These are phyloP conservation scores for Calonectria pseudoreteaudii DNA, from an alignment of 2,329 filamentous ascomycete species.

Conservation along the genomic window DNA sequence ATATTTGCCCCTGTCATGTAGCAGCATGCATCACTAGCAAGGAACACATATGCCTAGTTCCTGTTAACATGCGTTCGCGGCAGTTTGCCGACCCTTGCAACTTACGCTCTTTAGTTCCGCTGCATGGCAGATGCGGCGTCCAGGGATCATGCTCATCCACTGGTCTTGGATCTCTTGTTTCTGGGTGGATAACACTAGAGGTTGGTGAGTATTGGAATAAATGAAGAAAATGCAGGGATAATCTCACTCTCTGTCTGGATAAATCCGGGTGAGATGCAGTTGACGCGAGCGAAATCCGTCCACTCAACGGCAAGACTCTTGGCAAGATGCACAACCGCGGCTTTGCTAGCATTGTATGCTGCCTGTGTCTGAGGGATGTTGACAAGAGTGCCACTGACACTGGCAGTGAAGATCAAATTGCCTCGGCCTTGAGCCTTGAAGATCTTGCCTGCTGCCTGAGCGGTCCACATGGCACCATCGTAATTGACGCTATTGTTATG, in stretches of 20 bases:
- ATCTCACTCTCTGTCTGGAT: slow-evolving; percentile 4
- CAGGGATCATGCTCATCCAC: neutral
- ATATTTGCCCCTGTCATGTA: neutral
- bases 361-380: slow-evolving; percentile 13
- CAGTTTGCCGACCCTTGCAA: neutral
- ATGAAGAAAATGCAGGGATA: no score
- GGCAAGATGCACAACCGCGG: slow-evolving; percentile 8
- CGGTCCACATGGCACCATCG: slow-evolving; percentile 16
- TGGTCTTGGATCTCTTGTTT: neutral
- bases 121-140: neutral
- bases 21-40: neutral
- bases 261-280: slow-evolving; percentile 17
- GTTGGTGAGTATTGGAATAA: no score
- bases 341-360: slow-evolving; percentile 14
- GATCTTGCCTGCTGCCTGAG: slow-evolving; percentile 1
- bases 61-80: no score
- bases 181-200: neutral
- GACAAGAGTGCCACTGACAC: neutral
- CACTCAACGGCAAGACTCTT: slow-evolving; percentile 16
- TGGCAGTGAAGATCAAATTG: slow-evolving; percentile 9
- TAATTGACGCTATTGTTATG: slow-evolving; percentile 2
- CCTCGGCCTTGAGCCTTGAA: slow-evolving; percentile 13
- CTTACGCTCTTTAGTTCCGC: neutral
- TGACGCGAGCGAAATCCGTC: slow-evolving; percentile 17
- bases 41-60: neutral